A percentile compares a stretch with the other conserved stretches of the same genome.
Conservation (phyloP, 1,284 basidiomycete genomes). For the Sanguinoderma infundibulare region DNA sequence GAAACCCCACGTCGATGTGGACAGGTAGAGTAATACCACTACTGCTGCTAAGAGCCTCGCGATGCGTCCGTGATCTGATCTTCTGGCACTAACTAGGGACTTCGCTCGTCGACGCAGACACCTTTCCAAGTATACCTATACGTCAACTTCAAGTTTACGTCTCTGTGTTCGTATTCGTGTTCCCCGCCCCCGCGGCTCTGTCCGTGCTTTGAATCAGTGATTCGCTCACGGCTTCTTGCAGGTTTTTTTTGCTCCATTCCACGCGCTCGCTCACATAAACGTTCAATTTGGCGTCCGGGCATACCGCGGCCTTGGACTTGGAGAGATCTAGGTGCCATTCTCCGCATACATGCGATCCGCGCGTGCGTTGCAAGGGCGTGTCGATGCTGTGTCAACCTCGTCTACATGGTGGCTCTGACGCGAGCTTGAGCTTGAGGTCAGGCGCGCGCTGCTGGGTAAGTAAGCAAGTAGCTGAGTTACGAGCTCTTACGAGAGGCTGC, state of each 20-base stretch:
- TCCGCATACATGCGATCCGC: neutral
- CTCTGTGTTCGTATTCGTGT: neutral
- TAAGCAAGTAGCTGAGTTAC: no score
- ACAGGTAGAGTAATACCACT: neutral
- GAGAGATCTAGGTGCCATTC: no score
- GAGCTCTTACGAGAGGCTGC: no score
- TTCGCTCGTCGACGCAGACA: neutral
- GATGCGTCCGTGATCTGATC: neutral
- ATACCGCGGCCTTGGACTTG: no score
- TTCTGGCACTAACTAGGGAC: neutral
- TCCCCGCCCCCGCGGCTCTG: no score
- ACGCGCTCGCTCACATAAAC: neutral
- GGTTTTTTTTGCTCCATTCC: no score
- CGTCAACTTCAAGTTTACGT: neutral
- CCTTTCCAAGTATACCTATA: neutral
- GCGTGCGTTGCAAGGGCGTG: no score
- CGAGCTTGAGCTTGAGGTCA: neutral
- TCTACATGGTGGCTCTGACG: no score
- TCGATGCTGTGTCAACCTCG: neutral
- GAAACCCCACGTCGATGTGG: neutral
- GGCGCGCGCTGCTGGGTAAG: neutral
- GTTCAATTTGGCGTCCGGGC: no score
- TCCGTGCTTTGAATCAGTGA: no score
- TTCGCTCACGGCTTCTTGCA: no score
- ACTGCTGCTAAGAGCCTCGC: neutral